Evolutionary conservation across 1,284 basidiomycete species (phyloP), one percentile per base, ranked within the genome.

Genomic region (Puccinia brachypodii): DNA sequence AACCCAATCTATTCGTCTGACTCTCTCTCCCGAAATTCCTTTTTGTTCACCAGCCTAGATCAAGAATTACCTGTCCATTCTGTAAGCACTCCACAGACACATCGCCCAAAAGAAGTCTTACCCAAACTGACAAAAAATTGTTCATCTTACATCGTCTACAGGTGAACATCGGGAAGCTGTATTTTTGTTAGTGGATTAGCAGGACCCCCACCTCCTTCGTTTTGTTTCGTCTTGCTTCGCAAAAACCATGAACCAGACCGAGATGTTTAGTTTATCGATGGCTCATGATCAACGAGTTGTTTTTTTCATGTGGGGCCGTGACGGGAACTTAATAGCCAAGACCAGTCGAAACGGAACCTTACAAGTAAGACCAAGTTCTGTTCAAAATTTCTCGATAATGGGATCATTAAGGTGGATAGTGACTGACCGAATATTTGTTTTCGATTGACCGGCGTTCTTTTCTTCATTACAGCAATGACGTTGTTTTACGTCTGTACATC

Each of bases 401-500:
- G 8, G 31, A 36, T 16, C 60, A 53, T 19, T 3, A 53, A 14
- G n/a, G 60, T 38, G n/a, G 44, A 2, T 36, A 62, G 22, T 42
- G 44, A 71, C 44, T 3, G n/a, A 25, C 3, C 8, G 44, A 40
- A 22, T 33, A 28, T 66, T 66, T 25, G 31, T 31, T 44, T 2
- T 42, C 16, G 11, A 9, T 44, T 44, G n/a, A n/a, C n/a, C n/a
- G n/a, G n/a, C n/a, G n/a, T n/a, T 47, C 14, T 44, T 44, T n/a
- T 7, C 3, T 64, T n/a, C 72, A 7, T 28, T 74, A n/a, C n/a
- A 78, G 76, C 77, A 6, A 80, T 80, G 77, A 80, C 77, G 13
- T 80, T 80, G 66, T 80, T 80, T 64, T 80, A 80, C 47, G 77
- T 80, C 25, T 80, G 77, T 31, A 80, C 77, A 22, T 80, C 77